Base-by-base conservation (phyloP, 805 yeast genomes). In the Alloascoidea hylecoeti region DNA sequence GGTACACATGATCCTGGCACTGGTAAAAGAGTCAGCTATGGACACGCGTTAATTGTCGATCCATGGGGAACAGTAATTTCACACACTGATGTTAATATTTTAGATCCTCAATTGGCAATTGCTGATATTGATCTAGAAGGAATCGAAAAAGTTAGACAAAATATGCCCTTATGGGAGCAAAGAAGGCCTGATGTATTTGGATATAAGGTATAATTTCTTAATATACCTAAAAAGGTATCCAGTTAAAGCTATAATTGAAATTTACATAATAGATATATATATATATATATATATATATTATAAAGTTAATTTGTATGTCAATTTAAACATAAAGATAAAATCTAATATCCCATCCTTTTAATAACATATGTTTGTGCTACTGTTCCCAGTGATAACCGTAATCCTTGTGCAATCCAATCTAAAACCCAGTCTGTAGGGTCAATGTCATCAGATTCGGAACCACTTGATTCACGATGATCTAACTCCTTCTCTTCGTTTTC, bases 321-420 rank as follows among this genome's bases (percentile, higher is more conserved):
- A n/a, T n/a, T n/a, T n/a, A n/a, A n/a, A n/a, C n/a, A n/a, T n/a
- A n/a, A n/a, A n/a, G n/a, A n/a, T n/a, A n/a, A n/a, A n/a, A n/a
- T 23, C 30, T 23, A 23, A 23, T 23, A 23, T 23, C 88, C 92
- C 94, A 92, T 92, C 57, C 98, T 70, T 55, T 76, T 78, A 35
- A 88, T 75, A 35, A 92, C 94, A 55, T 92, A 92, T 50, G 77
- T 73, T 56, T 92, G 97, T 1, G 96, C 95, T 23, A 84, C 62
- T 1, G 83, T 79, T 14, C 96, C 97, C 45, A 92, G 72, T 14
- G 85, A 66, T 44, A 86, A 67, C 15, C 75, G 74, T 38, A 92
- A 63, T 0, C 95, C 94, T 46, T 75, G 78, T 49, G 74, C 78
- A 28, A 81, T 64, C 94, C 94, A 82, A 38, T 72, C 80, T 34